Evolutionary conservation across 1,284 basidiomycete genomes (phyloP).

Genomic region (Cryptococcus deneoformans): DNA sequence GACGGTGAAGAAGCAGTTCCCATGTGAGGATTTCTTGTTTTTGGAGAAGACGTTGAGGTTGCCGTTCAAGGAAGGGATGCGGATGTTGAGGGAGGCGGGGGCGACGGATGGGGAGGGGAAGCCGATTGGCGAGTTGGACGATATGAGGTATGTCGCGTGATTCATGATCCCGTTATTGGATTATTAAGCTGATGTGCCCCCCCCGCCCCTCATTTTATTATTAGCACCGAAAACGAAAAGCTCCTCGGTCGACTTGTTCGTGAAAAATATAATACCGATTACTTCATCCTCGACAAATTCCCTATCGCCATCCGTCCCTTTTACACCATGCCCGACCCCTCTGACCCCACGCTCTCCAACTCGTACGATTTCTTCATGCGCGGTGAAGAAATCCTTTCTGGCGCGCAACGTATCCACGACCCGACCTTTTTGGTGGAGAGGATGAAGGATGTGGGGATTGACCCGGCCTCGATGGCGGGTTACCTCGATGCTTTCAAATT

Average conservation of each 20-base stretch:
- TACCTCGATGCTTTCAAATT: slow-evolving; percentile 94
- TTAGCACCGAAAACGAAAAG: slow-evolving; percentile 66
- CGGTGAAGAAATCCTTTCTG: slow-evolving; percentile 96
- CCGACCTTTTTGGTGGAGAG: slow-evolving; percentile 74
- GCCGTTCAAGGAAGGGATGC: slow-evolving; percentile 82
- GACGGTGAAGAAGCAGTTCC: slow-evolving; percentile 79
- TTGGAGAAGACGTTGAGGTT: slow-evolving; percentile 76
- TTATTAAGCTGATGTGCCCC: neutral
- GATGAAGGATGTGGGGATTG: slow-evolving; percentile 70
- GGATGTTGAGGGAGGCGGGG: slow-evolving; percentile 78
- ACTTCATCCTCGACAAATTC: slow-evolving; percentile 98
- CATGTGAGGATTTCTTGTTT: slow-evolving; percentile 84
- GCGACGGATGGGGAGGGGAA: slow-evolving; percentile 55
- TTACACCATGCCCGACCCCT: slow-evolving; percentile 96
- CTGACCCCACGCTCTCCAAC: slow-evolving; percentile 87
- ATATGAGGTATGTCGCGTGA: slow-evolving; percentile 64
- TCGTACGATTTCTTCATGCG: slow-evolving; percentile 99
- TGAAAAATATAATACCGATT: slow-evolving; percentile 93
- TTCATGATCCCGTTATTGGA: neutral
- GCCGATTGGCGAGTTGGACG: slow-evolving; percentile 68
- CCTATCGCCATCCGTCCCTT: slow-evolving; percentile 90
- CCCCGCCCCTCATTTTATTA: neutral
- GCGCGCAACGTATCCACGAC: slow-evolving; percentile 96
- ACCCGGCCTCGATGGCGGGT: slow-evolving; percentile 80
- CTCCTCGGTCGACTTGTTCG: slow-evolving; percentile 83